A percentile compares a stretch with the other conserved stretches of the same genome.
Conservation (phyloP, 495 filamentous ascomycete species). For the Neurospora sp. region DNA sequence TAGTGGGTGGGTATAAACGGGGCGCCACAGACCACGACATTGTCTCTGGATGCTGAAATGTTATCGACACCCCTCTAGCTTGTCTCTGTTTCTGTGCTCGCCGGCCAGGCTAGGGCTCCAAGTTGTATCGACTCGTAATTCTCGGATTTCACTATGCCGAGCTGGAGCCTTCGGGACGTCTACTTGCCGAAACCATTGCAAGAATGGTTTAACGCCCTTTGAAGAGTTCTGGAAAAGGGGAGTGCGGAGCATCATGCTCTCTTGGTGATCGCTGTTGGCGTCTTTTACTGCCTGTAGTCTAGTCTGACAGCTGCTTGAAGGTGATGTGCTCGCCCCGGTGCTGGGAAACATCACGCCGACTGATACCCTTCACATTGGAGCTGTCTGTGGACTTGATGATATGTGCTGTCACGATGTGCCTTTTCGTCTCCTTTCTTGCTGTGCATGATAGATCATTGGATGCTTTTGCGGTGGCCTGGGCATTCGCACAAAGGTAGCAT, state of each 20-base stretch:
- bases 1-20: background rate
- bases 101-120: background rate
- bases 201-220: background rate
- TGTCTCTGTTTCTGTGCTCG: background rate
- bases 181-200: background rate
- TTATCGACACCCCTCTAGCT: background rate
- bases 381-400: background rate
- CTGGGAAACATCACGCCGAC: background rate
- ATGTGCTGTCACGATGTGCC: background rate
- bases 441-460: background rate
- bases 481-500: background rate
- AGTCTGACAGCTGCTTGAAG: background rate
- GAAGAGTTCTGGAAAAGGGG: background rate
- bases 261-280: background rate
- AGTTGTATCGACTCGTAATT: background rate
- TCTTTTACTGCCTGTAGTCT: background rate
- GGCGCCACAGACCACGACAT: background rate
- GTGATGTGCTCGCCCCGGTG: background rate
- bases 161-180: background rate
- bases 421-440: background rate
- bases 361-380: background rate
- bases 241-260: background rate
- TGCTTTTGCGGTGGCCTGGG: background rate
- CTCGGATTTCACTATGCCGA: background rate
- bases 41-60: background rate